Conservation (phyloP, 768 basidiomycete genomes). For the Psilocybe cubensis region DNA sequence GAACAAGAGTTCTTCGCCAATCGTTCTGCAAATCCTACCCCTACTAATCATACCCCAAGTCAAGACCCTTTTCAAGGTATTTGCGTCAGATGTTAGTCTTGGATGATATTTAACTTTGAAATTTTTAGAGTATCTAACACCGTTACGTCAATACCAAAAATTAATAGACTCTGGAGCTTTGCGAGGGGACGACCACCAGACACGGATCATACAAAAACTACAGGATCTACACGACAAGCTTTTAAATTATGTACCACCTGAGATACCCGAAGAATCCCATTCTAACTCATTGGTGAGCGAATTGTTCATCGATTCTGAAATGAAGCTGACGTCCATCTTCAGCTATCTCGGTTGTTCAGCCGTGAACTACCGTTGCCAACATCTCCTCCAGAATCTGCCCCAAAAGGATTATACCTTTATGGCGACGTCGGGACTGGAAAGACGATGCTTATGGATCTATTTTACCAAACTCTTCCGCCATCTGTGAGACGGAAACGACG, state of each 20-base stretch:
- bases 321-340: slow-evolving; percentile 19
- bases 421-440: slow-evolving; percentile 98
- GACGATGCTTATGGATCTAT: slow-evolving; percentile 99
- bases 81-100: slow-evolving; percentile 6
- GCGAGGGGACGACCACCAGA: slow-evolving; percentile 82
- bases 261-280: slow-evolving; percentile 47
- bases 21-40: slow-evolving; percentile 12
- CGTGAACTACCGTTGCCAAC: slow-evolving; percentile 39
- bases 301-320: slow-evolving; percentile 7
- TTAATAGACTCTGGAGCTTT: slow-evolving; percentile 54
- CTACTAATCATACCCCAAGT: slow-evolving; percentile 18
- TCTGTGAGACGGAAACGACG: slow-evolving; percentile 75
- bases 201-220: slow-evolving; percentile 79
- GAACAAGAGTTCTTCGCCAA: slow-evolving; percentile 26
- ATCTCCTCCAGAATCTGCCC: slow-evolving; percentile 55
- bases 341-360: slow-evolving; percentile 54
- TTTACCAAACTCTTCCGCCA: slow-evolving; percentile 80
- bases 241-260: slow-evolving; percentile 69
- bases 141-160: slow-evolving; percentile 47
- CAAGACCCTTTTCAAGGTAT: slow-evolving; percentile 22
- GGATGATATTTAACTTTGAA: slow-evolving; percentile 2
- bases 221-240: slow-evolving; percentile 81
- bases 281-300: slow-evolving; percentile 43
- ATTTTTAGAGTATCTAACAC: slow-evolving; percentile 38
- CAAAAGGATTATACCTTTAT: slow-evolving; percentile 92